Base-by-base conservation (phyloP, 2,329 filamentous ascomycete species). In the Alternaria alternata region DNA sequence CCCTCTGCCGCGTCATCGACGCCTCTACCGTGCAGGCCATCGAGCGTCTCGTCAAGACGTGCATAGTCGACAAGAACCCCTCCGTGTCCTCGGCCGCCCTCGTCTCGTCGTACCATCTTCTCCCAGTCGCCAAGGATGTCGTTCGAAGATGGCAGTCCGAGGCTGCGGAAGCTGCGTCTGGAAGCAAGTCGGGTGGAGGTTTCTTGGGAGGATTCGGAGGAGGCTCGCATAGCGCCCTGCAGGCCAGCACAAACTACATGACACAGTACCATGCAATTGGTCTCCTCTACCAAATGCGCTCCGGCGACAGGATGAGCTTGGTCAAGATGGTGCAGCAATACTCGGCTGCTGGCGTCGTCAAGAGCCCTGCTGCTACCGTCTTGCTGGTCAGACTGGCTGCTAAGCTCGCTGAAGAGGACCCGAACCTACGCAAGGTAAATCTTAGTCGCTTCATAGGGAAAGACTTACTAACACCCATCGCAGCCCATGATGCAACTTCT, bases 261-360 rank as follows among this genome's bases (percentile, higher is more conserved):
- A 91, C 93, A 59, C 95, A 99, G 80, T 99, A 99, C 80, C 95
- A 99, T 80, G 95, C 95, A 65, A 97, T 99, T 82, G 95, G 95
- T 65, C 87, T 99, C 55, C 82, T 99, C 44, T 99, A 98, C 80
- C 94, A 98, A 82, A 98, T 98, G 93, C 91, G 95, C 75, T 91
- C 91, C 73, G 94, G 97, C 79, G 95, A 99, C 80, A 89, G 95
- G 73, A 99, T 99, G 95, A 94, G 95, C 22, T 83, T 99, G 71
- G 94, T 98, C 62, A 99, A 99, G 87, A 98, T 99, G 95, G 94
- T 99, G n/a, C 95, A 99, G 83, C 95, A 99, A 80, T 98, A 97
- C 78, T 93, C 93, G 53, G 90, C 90, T 54, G 88, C 93, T 16
- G 95, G 95, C 59, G 93, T 93, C 11, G 90, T 98, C 64, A 98